A percentile compares a stretch with the other conserved stretches of the same genome.
Evolutionary conservation across 1,284 basidiomycete species (phyloP).

Genomic region (Sphaerobolus stellatus): DNA sequence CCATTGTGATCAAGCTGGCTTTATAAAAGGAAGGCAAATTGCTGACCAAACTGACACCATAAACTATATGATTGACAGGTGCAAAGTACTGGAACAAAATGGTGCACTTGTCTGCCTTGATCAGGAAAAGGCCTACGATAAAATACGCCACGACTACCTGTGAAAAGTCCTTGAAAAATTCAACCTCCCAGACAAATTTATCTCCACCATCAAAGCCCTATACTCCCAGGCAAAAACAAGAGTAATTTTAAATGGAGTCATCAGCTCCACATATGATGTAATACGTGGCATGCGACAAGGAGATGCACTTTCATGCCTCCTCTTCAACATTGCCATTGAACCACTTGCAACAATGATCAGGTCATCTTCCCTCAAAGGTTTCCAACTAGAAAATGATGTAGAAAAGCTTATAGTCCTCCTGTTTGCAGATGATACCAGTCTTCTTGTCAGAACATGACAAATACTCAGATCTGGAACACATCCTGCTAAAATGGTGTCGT

Average conservation of each 20-base stretch:
- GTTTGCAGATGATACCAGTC: neutral
- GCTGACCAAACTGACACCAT: neutral
- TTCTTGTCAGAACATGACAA: neutral
- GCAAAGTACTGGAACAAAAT: neutral
- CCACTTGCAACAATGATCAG: neutral
- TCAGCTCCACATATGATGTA: neutral
- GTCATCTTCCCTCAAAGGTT: neutral
- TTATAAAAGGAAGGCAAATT: neutral
- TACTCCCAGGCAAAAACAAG: neutral
- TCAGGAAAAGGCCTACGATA: neutral
- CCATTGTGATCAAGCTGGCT: neutral
- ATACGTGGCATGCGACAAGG: slow-evolving; percentile 3
- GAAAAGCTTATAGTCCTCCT: neutral
- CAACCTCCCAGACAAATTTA: neutral
- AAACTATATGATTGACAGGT: neutral
- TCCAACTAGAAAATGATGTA: neutral
- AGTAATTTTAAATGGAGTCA: neutral
- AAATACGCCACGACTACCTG: neutral
- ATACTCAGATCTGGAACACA: neutral
- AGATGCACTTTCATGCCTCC: neutral
- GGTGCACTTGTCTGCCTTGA: neutral
- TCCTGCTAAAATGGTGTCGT: neutral
- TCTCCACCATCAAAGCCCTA: neutral
- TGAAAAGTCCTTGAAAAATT: neutral
- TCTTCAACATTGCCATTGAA: neutral